Base-by-base conservation (phyloP, 2,329 filamentous ascomycete genomes). In the Dothideomycetes sp. region DNA sequence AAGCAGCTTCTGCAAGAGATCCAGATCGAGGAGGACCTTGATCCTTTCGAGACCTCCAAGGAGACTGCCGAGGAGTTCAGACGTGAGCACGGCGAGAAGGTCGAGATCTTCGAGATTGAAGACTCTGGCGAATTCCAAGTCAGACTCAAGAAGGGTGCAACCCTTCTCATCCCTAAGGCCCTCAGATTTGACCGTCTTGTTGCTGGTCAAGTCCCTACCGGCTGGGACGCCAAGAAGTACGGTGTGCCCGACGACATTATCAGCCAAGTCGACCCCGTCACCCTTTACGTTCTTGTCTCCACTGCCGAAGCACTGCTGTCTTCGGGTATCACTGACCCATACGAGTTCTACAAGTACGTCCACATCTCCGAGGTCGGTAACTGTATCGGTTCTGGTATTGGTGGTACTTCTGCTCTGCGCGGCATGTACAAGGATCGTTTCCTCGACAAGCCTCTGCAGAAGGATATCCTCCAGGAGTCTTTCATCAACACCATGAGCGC, bases 401-500 rank as follows among this genome's bases (percentile, higher is more conserved):
- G 91, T 74, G 93, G 91, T 66, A 83, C 87, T 45, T 78, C 77
- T 53, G 91, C 91, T 53, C 75, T 98, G 49, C 81, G 87, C 54
- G 89, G 89, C 53, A 98, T 98, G 89, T 94, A 96, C 73, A 91
- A 89, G 65, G 89, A 95, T 62, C 84, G 91, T 44, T 96, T 81
- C 77, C 74, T 96, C 47, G 91, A 98, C 68, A 91, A 88, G 69
- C 91, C 89, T 41, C 77, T 98, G 36, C 93, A 98, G 66, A 98
- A 96, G 67, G 91, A 98, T 58, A 95, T 98, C 59, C 75, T 98
- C 11, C 93, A 98, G 60, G 91, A 98, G 66, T 96, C 91, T 10
- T 98, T 98, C 73, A 96, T 98, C 75, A 98, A 98, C 73, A 98
- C 91, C 41, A 98, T 98, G 89, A 82, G 85, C 52, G 91, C 91